phyloP scores from a whole-genome alignment of 2,329 filamentous ascomycete species.

The Neofusicoccum umdonicola region DNA sequence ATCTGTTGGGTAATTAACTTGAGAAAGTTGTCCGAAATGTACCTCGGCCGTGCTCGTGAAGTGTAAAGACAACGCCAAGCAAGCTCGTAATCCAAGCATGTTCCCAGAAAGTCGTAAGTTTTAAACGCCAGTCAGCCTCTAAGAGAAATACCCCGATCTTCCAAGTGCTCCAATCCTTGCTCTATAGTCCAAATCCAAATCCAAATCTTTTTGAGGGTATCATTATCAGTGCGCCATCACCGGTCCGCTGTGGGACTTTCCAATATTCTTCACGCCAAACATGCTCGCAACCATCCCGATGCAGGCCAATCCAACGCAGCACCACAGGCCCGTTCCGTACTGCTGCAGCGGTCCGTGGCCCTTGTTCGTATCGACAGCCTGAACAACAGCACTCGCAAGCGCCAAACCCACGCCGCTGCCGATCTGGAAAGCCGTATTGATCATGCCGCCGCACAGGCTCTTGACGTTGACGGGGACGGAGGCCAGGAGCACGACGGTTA shows the following conservation, averaged over 20 bases:
- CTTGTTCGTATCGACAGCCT: conserved; percentile 39
- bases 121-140: too few species aligned
- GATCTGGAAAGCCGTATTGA: conserved; percentile 46
- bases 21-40: too few species aligned
- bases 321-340: conserved; percentile 44
- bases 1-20: too few species aligned
- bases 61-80: too few species aligned
- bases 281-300: conserved; percentile 30
- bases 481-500: conserved; percentile 41
- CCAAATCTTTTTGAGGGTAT: not conserved
- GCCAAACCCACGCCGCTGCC: conserved; percentile 42
- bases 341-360: conserved; percentile 33
- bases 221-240: conserved; percentile 7
- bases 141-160: too few species aligned
- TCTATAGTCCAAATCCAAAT: not conserved
- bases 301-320: conserved; percentile 40
- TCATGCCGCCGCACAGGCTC: conserved; percentile 42
- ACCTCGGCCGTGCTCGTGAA: too few species aligned
- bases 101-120: too few species aligned
- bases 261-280: conserved; percentile 24
- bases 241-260: not conserved
- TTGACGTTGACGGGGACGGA: conserved; percentile 43
- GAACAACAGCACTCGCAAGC: conserved; percentile 39
- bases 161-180: too few species aligned
- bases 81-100: too few species aligned